These are phyloP conservation scores for Trametes pubescens DNA, from an alignment of 1,284 basidiomycete genomes.

Conservation along the genomic window DNA sequence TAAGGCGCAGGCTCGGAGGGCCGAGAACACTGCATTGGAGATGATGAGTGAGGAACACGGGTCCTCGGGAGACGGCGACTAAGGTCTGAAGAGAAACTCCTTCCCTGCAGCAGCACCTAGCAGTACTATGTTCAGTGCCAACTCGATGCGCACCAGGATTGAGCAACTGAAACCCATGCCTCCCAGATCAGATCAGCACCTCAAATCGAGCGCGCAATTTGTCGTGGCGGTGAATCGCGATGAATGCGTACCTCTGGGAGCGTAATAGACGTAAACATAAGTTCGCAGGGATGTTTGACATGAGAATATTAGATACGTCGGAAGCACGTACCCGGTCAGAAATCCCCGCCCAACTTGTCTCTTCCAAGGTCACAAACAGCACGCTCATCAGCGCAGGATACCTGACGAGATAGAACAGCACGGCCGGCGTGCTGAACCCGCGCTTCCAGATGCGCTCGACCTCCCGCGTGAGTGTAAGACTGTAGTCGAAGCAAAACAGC, in stretches of 20 bases:
- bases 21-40: constrained; percentile 12
- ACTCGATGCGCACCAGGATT: constrained; percentile 5
- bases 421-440: constrained; percentile 4
- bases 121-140: constrained; percentile 14
- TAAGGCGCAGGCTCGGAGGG: constrained; percentile 19
- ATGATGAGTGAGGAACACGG: too few species aligned
- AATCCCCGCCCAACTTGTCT: neutral
- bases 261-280: neutral
- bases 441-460: constrained; percentile 23
- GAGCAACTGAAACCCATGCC: constrained; percentile 13
- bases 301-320: neutral
- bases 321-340: neutral
- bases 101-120: constrained; percentile 14
- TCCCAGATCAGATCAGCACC: too few species aligned
- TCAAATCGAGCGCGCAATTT: too few species aligned
- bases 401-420: constrained; percentile 25
- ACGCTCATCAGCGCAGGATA: constrained; percentile 24
- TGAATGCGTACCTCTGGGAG: neutral
- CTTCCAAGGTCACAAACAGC: constrained; percentile 3
- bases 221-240: too few species aligned
- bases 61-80: too few species aligned
- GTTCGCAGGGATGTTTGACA: too few species aligned
- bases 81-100: neutral
- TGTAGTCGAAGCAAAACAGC: constrained; percentile 27
- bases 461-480: constrained; percentile 24